phyloP scores from a whole-genome alignment of 1,284 basidiomycete species.

The Phlebopus sp. region DNA sequence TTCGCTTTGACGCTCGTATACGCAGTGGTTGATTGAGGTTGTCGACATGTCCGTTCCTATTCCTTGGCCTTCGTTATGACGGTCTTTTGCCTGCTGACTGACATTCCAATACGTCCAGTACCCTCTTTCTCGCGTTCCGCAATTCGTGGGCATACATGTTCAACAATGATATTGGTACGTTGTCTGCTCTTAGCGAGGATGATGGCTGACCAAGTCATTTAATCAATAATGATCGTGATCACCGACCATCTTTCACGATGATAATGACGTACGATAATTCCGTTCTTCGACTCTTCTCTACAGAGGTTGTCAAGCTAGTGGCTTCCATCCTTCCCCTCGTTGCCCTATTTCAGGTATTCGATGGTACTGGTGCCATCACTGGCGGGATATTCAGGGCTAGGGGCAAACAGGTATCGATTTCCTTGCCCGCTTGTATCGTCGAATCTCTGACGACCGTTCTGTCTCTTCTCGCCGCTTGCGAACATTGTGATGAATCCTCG shows the following conservation, averaged over 20 bases:
- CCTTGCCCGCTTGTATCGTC: background rate
- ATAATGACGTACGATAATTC: too few species aligned
- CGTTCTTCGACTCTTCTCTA: too few species aligned
- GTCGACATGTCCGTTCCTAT: too few species aligned
- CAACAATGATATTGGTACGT: slow-evolving; percentile 72
- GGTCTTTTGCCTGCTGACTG: background rate
- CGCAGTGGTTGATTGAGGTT: too few species aligned
- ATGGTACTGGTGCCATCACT: slow-evolving; percentile 66
- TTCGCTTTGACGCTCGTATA: background rate
- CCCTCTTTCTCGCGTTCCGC: slow-evolving; percentile 72
- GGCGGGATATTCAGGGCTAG: slow-evolving; percentile 78
- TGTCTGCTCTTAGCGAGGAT: background rate
- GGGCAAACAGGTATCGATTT: slow-evolving; percentile 58
- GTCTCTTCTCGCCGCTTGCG: background rate
- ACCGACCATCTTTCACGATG: too few species aligned
- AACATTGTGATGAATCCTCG: too few species aligned
- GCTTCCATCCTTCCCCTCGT: slow-evolving; percentile 73
- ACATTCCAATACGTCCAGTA: slow-evolving; percentile 35
- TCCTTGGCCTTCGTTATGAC: background rate
- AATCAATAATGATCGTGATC: too few species aligned
- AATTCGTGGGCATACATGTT: slow-evolving; percentile 79
- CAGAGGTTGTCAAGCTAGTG: slow-evolving; percentile 64
- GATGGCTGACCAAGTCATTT: too few species aligned
- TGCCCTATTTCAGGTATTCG: slow-evolving; percentile 82
- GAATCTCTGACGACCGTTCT: background rate